Base-by-base conservation (phyloP, 2,329 filamentous ascomycete species). In the Simplicillium sp. region DNA sequence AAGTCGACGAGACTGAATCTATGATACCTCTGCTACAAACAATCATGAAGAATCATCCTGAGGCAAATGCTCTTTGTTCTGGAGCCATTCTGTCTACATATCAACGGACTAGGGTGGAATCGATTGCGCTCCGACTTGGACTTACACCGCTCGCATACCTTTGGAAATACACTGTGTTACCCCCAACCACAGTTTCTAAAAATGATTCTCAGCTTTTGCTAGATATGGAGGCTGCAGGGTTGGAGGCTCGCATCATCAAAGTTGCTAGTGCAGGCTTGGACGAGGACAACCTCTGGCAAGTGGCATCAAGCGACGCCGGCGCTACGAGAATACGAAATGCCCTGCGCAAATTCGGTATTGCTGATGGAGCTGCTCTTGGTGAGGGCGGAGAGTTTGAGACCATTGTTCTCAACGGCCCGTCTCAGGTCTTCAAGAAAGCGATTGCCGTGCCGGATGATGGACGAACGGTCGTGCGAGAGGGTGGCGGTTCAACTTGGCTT, bases 371-470 rank as follows among this genome's bases (percentile, higher is more conserved):
- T 8, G 77, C 89, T 9, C 64, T 97, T 14, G 92, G 92, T 1
- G 92, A 97, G 59, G 92, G 92, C 6, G 92, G 92, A 3, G 92
- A 97, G 66, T 97, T 94, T 60, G 92, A 97, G 71, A 97, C 88
- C 25, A 66, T 97, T 39, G 87, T 92, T 35, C 55, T 97, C 29
- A 79, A 88, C 60, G 92, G 90, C 11, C 90, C 90, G 8, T 52
- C 55, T 1, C 65, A 66, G 38, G 58, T 96, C 44, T 96, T 92
- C 72, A 82, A 75, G 62, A 75, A 71, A 48, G 75, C 70, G 39
- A 83, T 97, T 46, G 65, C 69, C 34, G 66, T 96, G 28, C 64
- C 64, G 0, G 71, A 76, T 2, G 58, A 60, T 4, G 70, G 72
- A 43, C 70, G 65, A 42, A 64, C 63, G 39, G 61, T 79, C 5